A percentile compares a stretch with the other conserved stretches of the same genome.
Evolutionary conservation across 2,329 filamentous ascomycete species (phyloP).

Genomic region (Aureobasidium leucospermi): DNA sequence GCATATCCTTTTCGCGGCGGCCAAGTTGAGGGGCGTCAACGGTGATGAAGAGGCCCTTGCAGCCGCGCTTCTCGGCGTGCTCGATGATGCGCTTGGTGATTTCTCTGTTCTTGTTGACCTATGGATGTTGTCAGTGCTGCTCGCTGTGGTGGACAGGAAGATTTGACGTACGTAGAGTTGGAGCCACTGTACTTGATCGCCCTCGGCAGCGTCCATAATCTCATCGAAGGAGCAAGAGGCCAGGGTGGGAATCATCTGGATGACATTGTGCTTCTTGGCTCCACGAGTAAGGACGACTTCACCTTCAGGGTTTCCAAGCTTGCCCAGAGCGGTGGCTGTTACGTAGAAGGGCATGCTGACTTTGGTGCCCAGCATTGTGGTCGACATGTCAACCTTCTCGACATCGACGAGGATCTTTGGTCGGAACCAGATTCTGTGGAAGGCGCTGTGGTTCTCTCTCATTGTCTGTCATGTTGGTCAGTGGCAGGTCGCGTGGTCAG

Average conservation of each 20-base stretch:
- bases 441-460: slow-evolving; percentile 91
- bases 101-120: slow-evolving; percentile 80
- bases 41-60: slow-evolving; percentile 95
- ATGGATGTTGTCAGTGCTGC: not conserved
- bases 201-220: slow-evolving; percentile 76
- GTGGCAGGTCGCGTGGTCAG: not conserved
- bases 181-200: slow-evolving; percentile 86
- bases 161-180: slow-evolving; percentile 64
- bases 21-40: slow-evolving; percentile 95
- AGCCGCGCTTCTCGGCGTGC: slow-evolving; percentile 85
- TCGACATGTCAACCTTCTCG: slow-evolving; percentile 75
- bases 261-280: slow-evolving; percentile 75
- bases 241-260: slow-evolving; percentile 98
- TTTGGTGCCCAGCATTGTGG: slow-evolving; percentile 88
- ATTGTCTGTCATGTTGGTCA: slow-evolving; percentile 56
- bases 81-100: slow-evolving; percentile 87
- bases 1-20: slow-evolving; percentile 95
- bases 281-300: slow-evolving; percentile 86
- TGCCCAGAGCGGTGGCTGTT: slow-evolving; percentile 90
- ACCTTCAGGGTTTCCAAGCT: slow-evolving; percentile 87
- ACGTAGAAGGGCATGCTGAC: slow-evolving; percentile 88
- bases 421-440: slow-evolving; percentile 96
- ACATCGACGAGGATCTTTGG: slow-evolving; percentile 85
- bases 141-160: not conserved
- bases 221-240: slow-evolving; percentile 97